Evolutionary conservation across 495 filamentous ascomycete genomes (phyloP).

Genomic region (Aspergillus nidulans): DNA sequence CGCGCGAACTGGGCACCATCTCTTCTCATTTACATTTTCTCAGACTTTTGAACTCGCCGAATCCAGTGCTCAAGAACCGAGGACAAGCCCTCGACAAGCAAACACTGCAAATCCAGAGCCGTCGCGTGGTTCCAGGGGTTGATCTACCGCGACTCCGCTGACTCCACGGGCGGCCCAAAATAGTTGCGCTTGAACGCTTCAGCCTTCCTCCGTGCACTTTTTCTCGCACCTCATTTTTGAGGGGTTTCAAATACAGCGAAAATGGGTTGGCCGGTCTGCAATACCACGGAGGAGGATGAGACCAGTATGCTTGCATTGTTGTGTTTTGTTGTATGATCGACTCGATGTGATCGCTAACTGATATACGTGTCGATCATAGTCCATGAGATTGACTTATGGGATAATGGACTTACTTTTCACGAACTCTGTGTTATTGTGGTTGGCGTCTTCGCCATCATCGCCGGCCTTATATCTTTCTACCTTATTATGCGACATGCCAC

Average conservation of each 20-base stretch:
- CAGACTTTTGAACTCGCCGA: no score
- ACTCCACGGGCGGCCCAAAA: neutral
- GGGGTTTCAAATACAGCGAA: constrained; percentile 11
- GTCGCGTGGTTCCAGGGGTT: constrained; percentile 12
- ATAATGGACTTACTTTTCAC: constrained; percentile 47
- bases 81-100: constrained; percentile 7
- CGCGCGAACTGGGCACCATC: no score
- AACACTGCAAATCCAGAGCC: neutral
- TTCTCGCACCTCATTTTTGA: neutral
- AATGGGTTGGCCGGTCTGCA: constrained; percentile 50
- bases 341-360: neutral
- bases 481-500: constrained; percentile 73
- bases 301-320: constrained; percentile 31
- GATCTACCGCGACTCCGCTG: constrained; percentile 8
- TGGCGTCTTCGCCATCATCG: constrained; percentile 43
- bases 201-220: constrained; percentile 1
- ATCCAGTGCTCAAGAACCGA: neutral
- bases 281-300: constrained; percentile 43
- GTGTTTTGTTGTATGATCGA: neutral
- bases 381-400: constrained; percentile 42
- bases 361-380: constrained; percentile 20
- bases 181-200: constrained; percentile 1
- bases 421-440: constrained; percentile 43
- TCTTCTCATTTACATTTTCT: no score
- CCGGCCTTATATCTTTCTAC: constrained; percentile 37